A percentile compares a stretch with the other conserved stretches of the same genome.
phyloP scores from a whole-genome alignment of 139 green algal species.

The Gonium pectorale region DNA sequence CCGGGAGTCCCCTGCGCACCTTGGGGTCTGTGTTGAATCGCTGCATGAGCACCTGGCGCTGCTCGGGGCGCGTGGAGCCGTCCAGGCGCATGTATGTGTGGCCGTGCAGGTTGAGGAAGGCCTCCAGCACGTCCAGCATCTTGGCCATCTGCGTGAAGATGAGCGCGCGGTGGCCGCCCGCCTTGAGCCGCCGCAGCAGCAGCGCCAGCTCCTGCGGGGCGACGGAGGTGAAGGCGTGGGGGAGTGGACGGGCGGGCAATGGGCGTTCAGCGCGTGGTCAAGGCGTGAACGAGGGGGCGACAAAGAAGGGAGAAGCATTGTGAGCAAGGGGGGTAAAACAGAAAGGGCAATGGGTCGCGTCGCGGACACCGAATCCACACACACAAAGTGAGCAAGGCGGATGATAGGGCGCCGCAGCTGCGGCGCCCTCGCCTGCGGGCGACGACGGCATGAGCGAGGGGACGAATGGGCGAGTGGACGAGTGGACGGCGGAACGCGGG shows the following conservation, averaged over 20 bases:
- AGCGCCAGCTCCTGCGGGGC: constrained; percentile 79
- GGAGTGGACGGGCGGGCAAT: background rate
- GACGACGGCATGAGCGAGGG: too few species aligned
- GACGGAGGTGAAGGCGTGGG: background rate
- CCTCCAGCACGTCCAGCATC: constrained; percentile 98
- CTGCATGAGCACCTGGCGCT: constrained; percentile 91
- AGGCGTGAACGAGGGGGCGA: background rate
- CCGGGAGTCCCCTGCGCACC: background rate
- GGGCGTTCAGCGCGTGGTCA: too few species aligned
- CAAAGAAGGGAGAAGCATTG: background rate
- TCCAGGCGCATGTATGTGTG: constrained; percentile 97
- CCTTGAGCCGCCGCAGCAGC: constrained; percentile 87
- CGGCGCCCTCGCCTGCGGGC: too few species aligned
- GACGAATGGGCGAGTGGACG: too few species aligned
- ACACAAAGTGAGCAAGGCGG: too few species aligned
- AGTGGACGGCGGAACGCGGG: too few species aligned
- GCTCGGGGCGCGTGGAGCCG: constrained; percentile 95
- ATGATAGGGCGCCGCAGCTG: too few species aligned
- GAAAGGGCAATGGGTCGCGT: too few species aligned
- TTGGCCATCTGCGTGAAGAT: constrained; percentile 99
- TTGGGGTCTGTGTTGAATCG: constrained; percentile 63
- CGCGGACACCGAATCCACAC: too few species aligned
- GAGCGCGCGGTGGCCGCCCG: constrained; percentile 86
- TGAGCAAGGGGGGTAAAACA: too few species aligned
- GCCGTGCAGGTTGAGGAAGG: constrained; percentile 95